A percentile compares a stretch with the other conserved stretches of the same genome.
Conservation (phyloP, 2,329 filamentous ascomycete species). For the Sarocladiaceae sp. region DNA sequence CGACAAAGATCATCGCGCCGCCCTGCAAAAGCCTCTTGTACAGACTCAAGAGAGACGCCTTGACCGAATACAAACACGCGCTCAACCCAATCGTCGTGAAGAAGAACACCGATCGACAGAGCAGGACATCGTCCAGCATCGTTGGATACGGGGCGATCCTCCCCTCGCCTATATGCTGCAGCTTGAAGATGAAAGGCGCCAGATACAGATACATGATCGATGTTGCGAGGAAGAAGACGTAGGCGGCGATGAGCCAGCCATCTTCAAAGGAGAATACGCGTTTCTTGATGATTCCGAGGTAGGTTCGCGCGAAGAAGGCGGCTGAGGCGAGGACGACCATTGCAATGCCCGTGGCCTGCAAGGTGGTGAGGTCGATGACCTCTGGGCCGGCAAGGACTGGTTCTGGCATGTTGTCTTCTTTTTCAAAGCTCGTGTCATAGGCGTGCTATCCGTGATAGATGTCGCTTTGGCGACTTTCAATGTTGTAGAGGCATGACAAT, state of each 20-base stretch:
- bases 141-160: slow-evolving; percentile 8
- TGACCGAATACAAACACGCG: slow-evolving; percentile 12
- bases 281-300: slow-evolving; percentile 9
- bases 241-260: slow-evolving; percentile 11
- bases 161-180: slow-evolving; percentile 10
- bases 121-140: slow-evolving; percentile 6
- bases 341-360: slow-evolving; percentile 11
- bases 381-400: not conserved
- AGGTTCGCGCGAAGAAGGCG: slow-evolving; percentile 9
- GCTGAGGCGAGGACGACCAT: slow-evolving; percentile 9
- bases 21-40: slow-evolving; percentile 12
- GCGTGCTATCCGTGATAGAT: not conserved
- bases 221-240: slow-evolving; percentile 12
- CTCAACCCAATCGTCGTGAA: slow-evolving; percentile 12
- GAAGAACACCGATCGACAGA: slow-evolving; percentile 11
- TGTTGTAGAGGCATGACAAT: not conserved
- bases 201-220: slow-evolving; percentile 11
- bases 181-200: slow-evolving; percentile 10
- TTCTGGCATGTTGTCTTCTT: not conserved
- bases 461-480: not conserved
- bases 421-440: not conserved
- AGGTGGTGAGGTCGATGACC: not conserved
- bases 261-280: slow-evolving; percentile 12
- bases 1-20: slow-evolving; percentile 8
- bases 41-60: slow-evolving; percentile 11